Evolutionary conservation across 495 filamentous ascomycete species (phyloP).

Genomic region (Podospora sp.): DNA sequence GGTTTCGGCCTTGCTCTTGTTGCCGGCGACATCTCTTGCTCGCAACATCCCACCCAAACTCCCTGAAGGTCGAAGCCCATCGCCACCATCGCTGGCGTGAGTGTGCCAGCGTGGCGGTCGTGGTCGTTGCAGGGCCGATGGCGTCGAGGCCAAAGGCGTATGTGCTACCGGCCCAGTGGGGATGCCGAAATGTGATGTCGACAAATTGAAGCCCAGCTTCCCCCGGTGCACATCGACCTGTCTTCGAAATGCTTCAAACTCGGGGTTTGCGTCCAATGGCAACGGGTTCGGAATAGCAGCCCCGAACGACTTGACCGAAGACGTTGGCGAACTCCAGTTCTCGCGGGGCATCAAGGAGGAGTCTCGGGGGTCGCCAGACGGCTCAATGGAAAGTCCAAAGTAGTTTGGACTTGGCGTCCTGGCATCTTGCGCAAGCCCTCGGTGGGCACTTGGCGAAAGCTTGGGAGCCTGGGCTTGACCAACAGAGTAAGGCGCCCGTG

Average conservation of each 20-base stretch:
- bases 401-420: conserved; percentile 73
- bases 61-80: conserved; percentile 28
- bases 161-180: conserved; percentile 21
- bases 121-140: conserved; percentile 40
- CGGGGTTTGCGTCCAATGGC: conserved; percentile 69
- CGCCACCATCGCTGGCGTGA: conserved; percentile 42
- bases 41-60: neutral
- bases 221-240: conserved; percentile 65
- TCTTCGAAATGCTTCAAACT: conserved; percentile 74
- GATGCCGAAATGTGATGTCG: conserved; percentile 46
- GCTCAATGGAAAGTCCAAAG: conserved; percentile 73
- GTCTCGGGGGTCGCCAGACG: conserved; percentile 58
- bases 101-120: conserved; percentile 44
- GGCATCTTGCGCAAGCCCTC: conserved; percentile 35
- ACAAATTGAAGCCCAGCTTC: conserved; percentile 52
- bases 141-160: conserved; percentile 31
- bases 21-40: conserved; percentile 15
- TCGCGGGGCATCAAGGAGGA: conserved; percentile 62
- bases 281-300: conserved; percentile 69
- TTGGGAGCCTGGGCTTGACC: conserved; percentile 47
- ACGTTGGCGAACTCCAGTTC: conserved; percentile 72
- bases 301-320: conserved; percentile 67
- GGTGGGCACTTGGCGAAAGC: conserved; percentile 40
- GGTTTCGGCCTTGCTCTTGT: conserved; percentile 32
- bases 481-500: conserved; percentile 46